Base-by-base conservation (phyloP, 257 asterid genomes). In the Capsicum chinense region DNA sequence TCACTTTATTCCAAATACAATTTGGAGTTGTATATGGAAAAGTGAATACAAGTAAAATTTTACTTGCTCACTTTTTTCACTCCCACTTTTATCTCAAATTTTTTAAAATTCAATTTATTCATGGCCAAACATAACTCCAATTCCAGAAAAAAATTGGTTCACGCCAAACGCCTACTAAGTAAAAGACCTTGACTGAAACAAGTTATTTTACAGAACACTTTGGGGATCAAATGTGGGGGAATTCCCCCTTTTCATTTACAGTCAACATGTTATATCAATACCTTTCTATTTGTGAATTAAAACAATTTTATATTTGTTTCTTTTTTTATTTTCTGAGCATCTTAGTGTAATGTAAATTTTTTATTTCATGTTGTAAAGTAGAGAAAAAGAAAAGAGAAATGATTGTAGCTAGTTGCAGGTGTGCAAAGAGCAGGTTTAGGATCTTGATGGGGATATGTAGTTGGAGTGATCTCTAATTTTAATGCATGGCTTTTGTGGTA, bases 391-490 rank as follows among this genome's bases (percentile, higher is more conserved):
- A 13, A 12, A 10, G 35, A 11, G 1, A 19, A 10, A 74, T 52
- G 60, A 52, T 54, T 76, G 42, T 7, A 13, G 42, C 5, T 54
- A 12, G 60, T 12, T 47, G 48, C 63, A 52, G 26, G 48, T 52
- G 63, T 76, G 64, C 81, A 26, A 52, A 76, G 81, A 76, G 64
- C 15, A 76, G 13, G 50, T n/a, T 73, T n/a, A 66, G 84, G 71
- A 83, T 78, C 86, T 54, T 83, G 80, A 79, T 67, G 50, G 86
- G 58, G 62, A 26, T 80, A 26, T 26, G 33, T 26, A 47, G 58
- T 63, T 63, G 58, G 16, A 19, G 19, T 84, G 88, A 63, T 9
- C 42, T 44, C 54, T 63, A 19, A 35, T 17, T 56, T 63, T 84
- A 21, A 62, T 64, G 82, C 79, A 58, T 59, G 78, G 83, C 37